These are phyloP conservation scores for Leptodermis oblonga DNA, from an alignment of 257 asterid species.

Conservation along the genomic window DNA sequence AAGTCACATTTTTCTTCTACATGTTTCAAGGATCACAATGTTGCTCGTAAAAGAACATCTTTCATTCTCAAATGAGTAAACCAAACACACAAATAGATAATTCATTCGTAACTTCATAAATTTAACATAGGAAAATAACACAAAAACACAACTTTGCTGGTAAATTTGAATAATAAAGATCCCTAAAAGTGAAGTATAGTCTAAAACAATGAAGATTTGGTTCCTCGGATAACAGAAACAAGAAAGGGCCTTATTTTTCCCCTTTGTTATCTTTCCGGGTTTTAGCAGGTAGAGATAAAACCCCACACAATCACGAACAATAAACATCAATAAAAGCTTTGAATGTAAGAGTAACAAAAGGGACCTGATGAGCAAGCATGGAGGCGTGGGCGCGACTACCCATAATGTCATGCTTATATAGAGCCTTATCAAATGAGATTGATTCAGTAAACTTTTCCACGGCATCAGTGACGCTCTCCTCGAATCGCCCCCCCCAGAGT, in stretches of 20 bases:
- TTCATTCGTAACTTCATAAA: background rate
- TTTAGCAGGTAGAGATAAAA: background rate
- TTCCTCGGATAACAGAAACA: too few relatives aligned
- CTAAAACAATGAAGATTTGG: background rate
- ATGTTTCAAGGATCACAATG: background rate
- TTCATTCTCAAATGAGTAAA: background rate
- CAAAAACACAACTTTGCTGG: background rate
- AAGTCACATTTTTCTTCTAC: background rate
- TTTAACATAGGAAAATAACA: background rate
- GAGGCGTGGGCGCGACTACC: constrained; percentile 96
- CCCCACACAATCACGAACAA: background rate
- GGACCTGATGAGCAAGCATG: constrained; percentile 87
- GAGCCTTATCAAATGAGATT: constrained; percentile 76
- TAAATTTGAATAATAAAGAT: background rate
- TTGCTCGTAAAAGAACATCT: background rate
- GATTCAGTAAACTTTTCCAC: constrained; percentile 97
- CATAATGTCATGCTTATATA: constrained; percentile 91
- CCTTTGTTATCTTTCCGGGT: background rate
- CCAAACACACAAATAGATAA: background rate
- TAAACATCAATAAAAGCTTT: background rate
- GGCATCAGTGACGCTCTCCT: constrained; percentile 79
- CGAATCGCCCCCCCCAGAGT: constrained; percentile 98
- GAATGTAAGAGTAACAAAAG: background rate
- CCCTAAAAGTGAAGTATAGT: background rate
- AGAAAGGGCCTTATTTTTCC: too few relatives aligned